A percentile compares a stretch with the other conserved stretches of the same genome.
phyloP scores from a whole-genome alignment of 176 grass and related monocot genomes.

The Aegilops umbellulata region DNA sequence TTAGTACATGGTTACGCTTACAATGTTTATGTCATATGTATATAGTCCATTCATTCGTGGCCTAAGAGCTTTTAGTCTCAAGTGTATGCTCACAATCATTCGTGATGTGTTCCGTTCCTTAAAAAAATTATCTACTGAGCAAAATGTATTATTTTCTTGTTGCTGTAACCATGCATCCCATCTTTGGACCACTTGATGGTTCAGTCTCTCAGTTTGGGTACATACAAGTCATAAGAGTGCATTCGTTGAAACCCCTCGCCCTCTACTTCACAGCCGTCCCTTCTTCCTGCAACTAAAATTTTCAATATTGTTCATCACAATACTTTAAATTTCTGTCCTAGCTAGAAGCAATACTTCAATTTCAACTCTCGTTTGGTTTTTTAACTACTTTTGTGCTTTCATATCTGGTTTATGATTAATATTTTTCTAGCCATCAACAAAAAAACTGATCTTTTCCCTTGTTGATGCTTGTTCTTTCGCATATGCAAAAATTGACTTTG shows the following conservation, averaged over 20 bases:
- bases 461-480: background rate
- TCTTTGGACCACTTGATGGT: background rate
- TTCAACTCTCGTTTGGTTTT: background rate
- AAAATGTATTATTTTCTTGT: background rate
- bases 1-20: too few species aligned
- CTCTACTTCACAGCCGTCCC: background rate
- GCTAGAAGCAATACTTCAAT: too few species aligned
- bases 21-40: too few species aligned
- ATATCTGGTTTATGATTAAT: background rate
- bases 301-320: too few species aligned
- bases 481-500: background rate
- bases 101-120: too few species aligned
- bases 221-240: too few species aligned
- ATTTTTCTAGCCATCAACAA: background rate
- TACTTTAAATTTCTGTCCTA: too few species aligned
- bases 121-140: background rate
- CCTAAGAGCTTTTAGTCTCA: too few species aligned
- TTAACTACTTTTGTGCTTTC: background rate
- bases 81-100: too few species aligned
- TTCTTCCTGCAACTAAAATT: too few species aligned
- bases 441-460: background rate
- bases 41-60: too few species aligned
- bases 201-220: background rate
- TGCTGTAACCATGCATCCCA: background rate
- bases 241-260: too few species aligned